Conservation (phyloP, 495 filamentous ascomycete genomes). For the Penicillium antarcticum region DNA sequence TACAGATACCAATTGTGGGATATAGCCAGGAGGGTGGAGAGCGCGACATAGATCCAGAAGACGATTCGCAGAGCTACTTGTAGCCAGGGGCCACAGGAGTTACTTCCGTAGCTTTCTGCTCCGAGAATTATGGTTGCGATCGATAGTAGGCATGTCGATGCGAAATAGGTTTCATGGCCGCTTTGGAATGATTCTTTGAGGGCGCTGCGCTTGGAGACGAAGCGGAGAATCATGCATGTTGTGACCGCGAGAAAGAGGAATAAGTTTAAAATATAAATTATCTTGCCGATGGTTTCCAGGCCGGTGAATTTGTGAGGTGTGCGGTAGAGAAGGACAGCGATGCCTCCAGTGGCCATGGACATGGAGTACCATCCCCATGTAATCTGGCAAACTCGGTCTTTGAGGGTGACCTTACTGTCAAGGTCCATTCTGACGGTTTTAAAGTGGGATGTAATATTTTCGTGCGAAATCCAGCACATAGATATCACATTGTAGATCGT, state of each 20-base stretch:
- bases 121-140: constrained; percentile 22
- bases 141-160: constrained; percentile 6
- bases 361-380: constrained; percentile 18
- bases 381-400: constrained; percentile 4
- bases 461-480: no score
- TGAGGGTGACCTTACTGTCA: background rate
- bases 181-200: constrained; percentile 49
- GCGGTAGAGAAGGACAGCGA: constrained; percentile 52
- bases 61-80: constrained; percentile 13
- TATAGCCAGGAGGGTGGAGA: constrained; percentile 11
- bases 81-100: constrained; percentile 15
- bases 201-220: constrained; percentile 13
- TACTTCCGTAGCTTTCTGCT: constrained; percentile 10
- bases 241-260: constrained; percentile 47
- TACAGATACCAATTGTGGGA: constrained; percentile 13
- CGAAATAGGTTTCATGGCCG: constrained; percentile 54
- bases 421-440: background rate
- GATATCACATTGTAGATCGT: no score
- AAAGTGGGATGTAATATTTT: constrained; percentile 29
- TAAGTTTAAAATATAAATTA: constrained; percentile 56
- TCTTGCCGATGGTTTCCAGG: constrained; percentile 51
- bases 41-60: constrained; percentile 33
- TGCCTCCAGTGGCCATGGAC: constrained; percentile 44
- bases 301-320: constrained; percentile 52
- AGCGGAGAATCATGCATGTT: constrained; percentile 39